phyloP scores from a whole-genome alignment of 164 flowering plant species.

The Hamamelis virginiana region DNA sequence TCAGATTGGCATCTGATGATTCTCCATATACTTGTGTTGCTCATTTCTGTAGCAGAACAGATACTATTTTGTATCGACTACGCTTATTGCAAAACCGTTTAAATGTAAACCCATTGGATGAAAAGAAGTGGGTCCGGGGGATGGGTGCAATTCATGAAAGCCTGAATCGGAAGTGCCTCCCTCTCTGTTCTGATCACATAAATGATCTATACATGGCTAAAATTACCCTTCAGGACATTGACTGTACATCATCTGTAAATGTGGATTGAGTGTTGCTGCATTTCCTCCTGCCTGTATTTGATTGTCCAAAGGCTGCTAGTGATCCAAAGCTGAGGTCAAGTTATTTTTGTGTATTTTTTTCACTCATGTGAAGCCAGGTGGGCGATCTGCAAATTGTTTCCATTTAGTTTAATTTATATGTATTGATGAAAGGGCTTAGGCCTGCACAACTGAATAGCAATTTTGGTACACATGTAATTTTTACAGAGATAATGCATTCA shows the following conservation, averaged over 20 bases:
- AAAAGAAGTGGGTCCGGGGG: constrained; percentile 60
- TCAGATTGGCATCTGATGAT: constrained; percentile 73
- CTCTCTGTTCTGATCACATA: constrained; percentile 68
- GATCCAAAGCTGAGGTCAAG: neutral
- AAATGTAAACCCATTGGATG: constrained; percentile 47
- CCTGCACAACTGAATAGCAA: too few relatives aligned
- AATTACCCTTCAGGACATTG: constrained; percentile 77
- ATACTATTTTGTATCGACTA: constrained; percentile 60
- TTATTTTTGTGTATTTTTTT: neutral
- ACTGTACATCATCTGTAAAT: constrained; percentile 58
- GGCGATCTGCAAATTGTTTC: neutral
- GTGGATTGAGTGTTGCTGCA: constrained; percentile 19
- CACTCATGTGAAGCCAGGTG: neutral
- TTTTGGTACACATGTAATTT: too few relatives aligned
- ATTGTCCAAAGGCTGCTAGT: neutral
- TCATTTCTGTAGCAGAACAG: constrained; percentile 68
- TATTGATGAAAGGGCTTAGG: too few relatives aligned
- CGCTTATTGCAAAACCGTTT: constrained; percentile 60
- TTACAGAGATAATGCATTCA: too few relatives aligned
- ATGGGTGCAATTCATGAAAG: constrained; percentile 73
- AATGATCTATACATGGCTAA: constrained; percentile 62
- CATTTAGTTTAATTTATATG: neutral
- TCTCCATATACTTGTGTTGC: constrained; percentile 55
- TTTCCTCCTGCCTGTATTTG: neutral
- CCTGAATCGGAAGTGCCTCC: constrained; percentile 64